These are phyloP conservation scores for Lolium perenne DNA, from an alignment of 176 grass and related monocot species.

Conservation along the genomic window DNA sequence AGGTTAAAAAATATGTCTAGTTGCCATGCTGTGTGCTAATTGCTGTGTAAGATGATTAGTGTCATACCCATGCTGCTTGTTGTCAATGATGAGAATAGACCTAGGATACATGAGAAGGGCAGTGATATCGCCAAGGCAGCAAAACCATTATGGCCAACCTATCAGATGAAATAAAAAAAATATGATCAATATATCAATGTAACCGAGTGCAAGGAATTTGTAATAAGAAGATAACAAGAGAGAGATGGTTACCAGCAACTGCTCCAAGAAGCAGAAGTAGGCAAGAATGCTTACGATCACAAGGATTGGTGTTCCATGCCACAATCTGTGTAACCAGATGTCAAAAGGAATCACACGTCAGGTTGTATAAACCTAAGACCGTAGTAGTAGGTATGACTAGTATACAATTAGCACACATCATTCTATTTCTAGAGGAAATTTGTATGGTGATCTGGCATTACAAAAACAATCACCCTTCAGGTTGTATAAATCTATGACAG, in stretches of 20 bases:
- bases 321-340: conserved; percentile 54
- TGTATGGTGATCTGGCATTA: conserved; percentile 1
- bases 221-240: not conserved
- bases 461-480: not conserved
- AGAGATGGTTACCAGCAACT: conserved; percentile 63
- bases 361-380: not conserved
- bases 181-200: not conserved
- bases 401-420: not conserved
- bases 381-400: not conserved
- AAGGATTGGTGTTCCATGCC: conserved; percentile 81
- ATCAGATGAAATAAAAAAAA: not conserved
- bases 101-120: conserved; percentile 89
- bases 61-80: conserved; percentile 75
- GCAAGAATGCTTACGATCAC: conserved; percentile 79
- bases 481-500: not conserved
- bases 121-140: conserved; percentile 79
- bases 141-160: conserved; percentile 63
- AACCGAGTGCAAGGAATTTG: not conserved
- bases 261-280: conserved; percentile 96
- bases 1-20: not conserved
- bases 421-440: not conserved
- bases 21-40: not conserved
- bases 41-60: not conserved
- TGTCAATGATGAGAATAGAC: conserved; percentile 81
- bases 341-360: conserved; percentile 1